Evolutionary conservation across 305 asterid genomes (phyloP), one percentile per base, ranked within the genome.

Genomic region (Fraxinus latifolia): DNA sequence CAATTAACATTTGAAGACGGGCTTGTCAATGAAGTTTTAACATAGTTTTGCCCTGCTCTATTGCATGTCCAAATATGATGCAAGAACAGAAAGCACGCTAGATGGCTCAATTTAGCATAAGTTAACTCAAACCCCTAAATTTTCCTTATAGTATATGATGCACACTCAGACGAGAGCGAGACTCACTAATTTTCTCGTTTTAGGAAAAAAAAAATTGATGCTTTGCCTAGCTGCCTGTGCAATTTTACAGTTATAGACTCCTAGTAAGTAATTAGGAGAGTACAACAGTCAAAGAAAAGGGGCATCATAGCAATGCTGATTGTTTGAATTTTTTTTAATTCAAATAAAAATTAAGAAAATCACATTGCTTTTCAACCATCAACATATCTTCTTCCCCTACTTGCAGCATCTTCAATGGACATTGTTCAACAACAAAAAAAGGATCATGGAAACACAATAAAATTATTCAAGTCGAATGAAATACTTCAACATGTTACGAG

Each of bases 61-160:
- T 47, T 74, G 27, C 17, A 73, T 58, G 15, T 80, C n/a, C 37
- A 71, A 62, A 33, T 29, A 37, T 36, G 34, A 72, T 39, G 36
- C 60, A 80, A 81, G 67, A 62, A 11, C 25, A 80, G 50, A 78
- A 15, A 78, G 25, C 60, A 42, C 0, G 37, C 60, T 44, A 19
- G 70, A 7, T 12, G 11, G 19, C 58, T 5, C 58, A 14, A 23
- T 31, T 50, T 7, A 70, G 53, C 17, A 77, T 53, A 53, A n/a
- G 32, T 42, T 32, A 79, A 79, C 42, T 78, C 68, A 76, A 86
- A 32, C 68, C 27, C 82, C n/a, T 37, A 75, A 53, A 71, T 70
- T 23, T 67, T 14, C 37, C 23, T 39, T 15, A 36, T 15, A 31
- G 31, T 14, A 21, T 47, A 25, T 4, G 19, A 53, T 23, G 31